Evolutionary conservation across 2,329 filamentous ascomycete genomes (phyloP), one percentile per base, ranked within the genome.

Genomic region (Nannizziopsis arthrosporioides): DNA sequence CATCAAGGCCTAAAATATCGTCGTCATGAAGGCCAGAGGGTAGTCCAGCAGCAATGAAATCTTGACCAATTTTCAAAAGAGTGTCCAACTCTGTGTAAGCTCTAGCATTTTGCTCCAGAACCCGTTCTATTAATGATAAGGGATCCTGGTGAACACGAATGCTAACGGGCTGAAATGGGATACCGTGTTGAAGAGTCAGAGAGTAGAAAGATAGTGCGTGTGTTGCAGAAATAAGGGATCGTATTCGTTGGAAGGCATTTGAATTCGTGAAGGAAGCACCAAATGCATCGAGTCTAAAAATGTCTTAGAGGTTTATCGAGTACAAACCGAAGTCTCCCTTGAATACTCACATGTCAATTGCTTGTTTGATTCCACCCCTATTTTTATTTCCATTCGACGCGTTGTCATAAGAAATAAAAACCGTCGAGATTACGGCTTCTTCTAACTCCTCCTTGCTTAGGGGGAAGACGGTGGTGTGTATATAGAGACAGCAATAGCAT

Each of bases 191-290:
- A 3, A 82, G 65, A 0, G 73, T 80, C 6, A 82, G 65, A 1
- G 77, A 78, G 58, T 82, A 82, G 56, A 78, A 82, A 1, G 79
- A 82, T 51, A 82, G 63, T 14, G 77, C 69, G 57, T 82, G 79
- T 1, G 79, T 82, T 12, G 78, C 79, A 42, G 73, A 66, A 35
- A 82, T 71, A 22, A 82, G 66, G 22, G 77, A 71, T 15, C 69
- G 65, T 19, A 71, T 70, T 44, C 76, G 68, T 32, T 62, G 61
- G 42, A 73, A 60, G 10, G 58, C 53, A 12, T 53, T 49, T 7
- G 70, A 70, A 3, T 63, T 54, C 2, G 67, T 61, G 51, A 72
- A 71, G 46, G 65, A 61, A 15, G 64, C 56, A 36, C 61, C 57
- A 52, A 73, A 73, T 18, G 67, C 58, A 58, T 67, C 62, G 44